phyloP scores from a whole-genome alignment of 352 stramenopile genomes.

The Globisporangium megalacanthum region DNA sequence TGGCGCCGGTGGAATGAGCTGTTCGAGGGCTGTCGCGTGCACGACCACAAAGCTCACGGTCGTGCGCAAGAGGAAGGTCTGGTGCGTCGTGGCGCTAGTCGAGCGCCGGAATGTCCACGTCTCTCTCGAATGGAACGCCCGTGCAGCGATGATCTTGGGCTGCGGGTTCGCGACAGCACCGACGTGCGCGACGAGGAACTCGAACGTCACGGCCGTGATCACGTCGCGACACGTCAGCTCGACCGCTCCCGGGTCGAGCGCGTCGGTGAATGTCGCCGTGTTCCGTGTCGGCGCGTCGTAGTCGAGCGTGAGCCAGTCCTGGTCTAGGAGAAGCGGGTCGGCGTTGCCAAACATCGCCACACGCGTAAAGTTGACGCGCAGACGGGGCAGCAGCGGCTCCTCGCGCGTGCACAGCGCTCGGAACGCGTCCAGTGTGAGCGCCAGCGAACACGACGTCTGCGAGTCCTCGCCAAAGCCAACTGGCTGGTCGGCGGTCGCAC shows the following conservation, averaged over 20 bases:
- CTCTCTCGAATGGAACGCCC: slow-evolving; percentile 24
- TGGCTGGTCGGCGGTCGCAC: neutral
- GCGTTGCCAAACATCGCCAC: slow-evolving; percentile 37
- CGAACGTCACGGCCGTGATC: slow-evolving; percentile 23
- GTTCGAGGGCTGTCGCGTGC: slow-evolving; percentile 14
- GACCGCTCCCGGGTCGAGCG: slow-evolving; percentile 12
- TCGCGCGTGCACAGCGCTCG: slow-evolving; percentile 20
- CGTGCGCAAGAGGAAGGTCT: slow-evolving; percentile 26
- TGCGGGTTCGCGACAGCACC: slow-evolving; percentile 25
- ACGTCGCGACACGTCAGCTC: slow-evolving; percentile 24
- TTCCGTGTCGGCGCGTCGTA: slow-evolving; percentile 26
- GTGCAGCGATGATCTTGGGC: slow-evolving; percentile 36
- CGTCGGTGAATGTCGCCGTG: slow-evolving; percentile 15
- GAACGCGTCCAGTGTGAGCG: slow-evolving; percentile 23
- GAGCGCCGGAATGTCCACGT: slow-evolving; percentile 34
- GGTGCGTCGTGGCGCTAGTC: neutral
- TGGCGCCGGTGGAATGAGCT: slow-evolving; percentile 30
- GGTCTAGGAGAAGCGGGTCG: slow-evolving; percentile 25
- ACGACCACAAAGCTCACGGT: slow-evolving; percentile 30
- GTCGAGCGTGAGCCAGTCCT: slow-evolving; percentile 34
- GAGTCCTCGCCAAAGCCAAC: slow-evolving; percentile 36
- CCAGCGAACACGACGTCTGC: slow-evolving; percentile 24
- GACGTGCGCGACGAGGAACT: slow-evolving; percentile 36
- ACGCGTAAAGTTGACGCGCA: slow-evolving; percentile 38
- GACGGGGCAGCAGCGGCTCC: slow-evolving; percentile 8